Evolutionary conservation across 768 basidiomycete species (phyloP), one percentile per base, ranked within the genome.

Genomic region (Lepiota brunneoincarnata): DNA sequence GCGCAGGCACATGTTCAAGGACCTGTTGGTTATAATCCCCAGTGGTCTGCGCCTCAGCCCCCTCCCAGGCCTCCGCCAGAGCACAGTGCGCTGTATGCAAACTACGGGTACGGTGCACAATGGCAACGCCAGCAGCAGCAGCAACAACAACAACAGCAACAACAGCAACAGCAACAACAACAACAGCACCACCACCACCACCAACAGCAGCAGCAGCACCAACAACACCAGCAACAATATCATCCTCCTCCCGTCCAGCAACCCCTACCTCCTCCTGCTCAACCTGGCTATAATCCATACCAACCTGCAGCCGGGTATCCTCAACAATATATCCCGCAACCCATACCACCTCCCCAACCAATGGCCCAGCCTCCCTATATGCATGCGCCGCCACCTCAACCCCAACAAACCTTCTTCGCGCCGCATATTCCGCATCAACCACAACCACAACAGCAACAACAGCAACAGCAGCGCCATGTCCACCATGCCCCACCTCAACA

Each of bases 81-180:
- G 60, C 91, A 93, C 64, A 89, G 86, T 64, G 86, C 89, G 21
- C 71, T 94, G 18, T 95, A 94, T 64, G 91, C 91, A 1, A 93
- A 93, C 65, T 95, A 95, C 64, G 93, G 93, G 28, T 95, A 96
- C 66, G 90, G 91, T 2, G 79, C 82, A 44, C 86, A 88, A 62
- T 83, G 84, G 80, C 85, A 84, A 57, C 78, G 81, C 51, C 84
- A 86, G 61, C 86, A 86, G 40, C 84, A 82, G 39, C 85, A 84
- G 46, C 72, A 75, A 50, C 74, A 74, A 21, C 70, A 70, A 36
- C 70, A 71, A 24, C 68, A 71, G 12, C 80, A 75, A 36, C 79
- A 73, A 17, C 65, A 68, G 45, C 68, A 69, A 37, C 65, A 73
- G 56, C 81, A 72, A 45, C 76, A 77, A 34, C 82, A 72, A 43